These are phyloP conservation scores for Solanum aculeatissimum DNA, from an alignment of 305 asterid species.

Conservation along the genomic window DNA sequence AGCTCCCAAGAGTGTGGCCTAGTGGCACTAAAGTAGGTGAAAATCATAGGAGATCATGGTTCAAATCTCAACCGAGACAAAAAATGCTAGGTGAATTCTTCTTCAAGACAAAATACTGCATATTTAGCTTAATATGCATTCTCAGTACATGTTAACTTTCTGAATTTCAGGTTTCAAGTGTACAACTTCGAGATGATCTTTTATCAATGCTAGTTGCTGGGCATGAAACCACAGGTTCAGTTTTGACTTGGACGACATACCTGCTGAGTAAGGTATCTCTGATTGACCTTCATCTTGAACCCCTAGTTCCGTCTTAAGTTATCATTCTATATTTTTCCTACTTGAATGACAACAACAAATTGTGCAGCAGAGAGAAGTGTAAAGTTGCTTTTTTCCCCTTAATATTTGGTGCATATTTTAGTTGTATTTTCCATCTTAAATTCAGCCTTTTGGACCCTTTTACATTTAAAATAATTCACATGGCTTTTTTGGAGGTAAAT, in stretches of 20 bases:
- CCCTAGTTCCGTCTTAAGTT: not conserved
- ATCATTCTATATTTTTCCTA: not conserved
- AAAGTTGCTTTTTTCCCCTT: not conserved
- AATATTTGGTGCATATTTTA: not conserved
- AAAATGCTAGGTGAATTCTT: not conserved
- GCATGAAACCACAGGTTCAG: conserved; percentile 95
- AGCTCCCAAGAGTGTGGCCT: not conserved
- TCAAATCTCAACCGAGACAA: not conserved
- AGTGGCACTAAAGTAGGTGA: not conserved
- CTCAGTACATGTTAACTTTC: not conserved
- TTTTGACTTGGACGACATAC: conserved; percentile 82
- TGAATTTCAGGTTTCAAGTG: conserved; percentile 61
- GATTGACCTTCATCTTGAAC: not conserved
- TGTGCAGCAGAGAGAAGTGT: not conserved
- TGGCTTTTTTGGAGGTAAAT: not conserved
- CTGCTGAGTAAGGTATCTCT: conserved; percentile 72
- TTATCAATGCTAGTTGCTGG: conserved; percentile 97
- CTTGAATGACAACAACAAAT: not conserved
- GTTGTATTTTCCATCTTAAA: not conserved
- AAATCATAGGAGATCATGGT: not conserved
- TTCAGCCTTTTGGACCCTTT: not conserved
- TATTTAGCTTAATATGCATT: not conserved
- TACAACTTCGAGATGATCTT: conserved; percentile 86
- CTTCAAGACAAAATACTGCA: not conserved
- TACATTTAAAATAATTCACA: not conserved